phyloP scores from a whole-genome alignment of 2,329 filamentous ascomycete species.

The Aspergillus fructus region DNA sequence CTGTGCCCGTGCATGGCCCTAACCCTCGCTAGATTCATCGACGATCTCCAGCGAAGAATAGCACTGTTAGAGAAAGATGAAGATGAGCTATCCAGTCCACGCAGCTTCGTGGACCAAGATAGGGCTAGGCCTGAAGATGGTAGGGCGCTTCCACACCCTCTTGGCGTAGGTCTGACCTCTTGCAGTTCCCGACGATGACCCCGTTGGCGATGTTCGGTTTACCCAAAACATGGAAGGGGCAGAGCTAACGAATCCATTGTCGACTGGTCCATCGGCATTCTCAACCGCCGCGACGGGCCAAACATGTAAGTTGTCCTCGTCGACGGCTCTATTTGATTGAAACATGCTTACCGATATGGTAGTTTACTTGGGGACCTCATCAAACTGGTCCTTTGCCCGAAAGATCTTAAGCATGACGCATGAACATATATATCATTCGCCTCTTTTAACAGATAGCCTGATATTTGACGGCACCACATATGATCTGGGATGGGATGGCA shows the following conservation, averaged over 20 bases:
- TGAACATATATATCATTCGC: constrained; percentile 46
- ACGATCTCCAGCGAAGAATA: constrained; percentile 36
- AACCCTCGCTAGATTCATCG: constrained; percentile 30
- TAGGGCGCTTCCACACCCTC: not conserved
- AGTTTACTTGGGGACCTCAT: constrained; percentile 57
- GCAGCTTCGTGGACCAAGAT: constrained; percentile 18
- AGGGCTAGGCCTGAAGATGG: constrained; percentile 19
- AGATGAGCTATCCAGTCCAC: constrained; percentile 16
- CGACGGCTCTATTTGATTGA: not conserved
- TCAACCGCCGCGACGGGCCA: constrained; percentile 42
- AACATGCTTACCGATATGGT: not conserved
- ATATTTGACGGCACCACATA: constrained; percentile 55
- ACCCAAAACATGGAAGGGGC: constrained; percentile 28
- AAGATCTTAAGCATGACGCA: constrained; percentile 52
- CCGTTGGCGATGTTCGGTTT: constrained; percentile 10
- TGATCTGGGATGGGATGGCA: constrained; percentile 52
- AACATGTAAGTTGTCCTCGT: constrained; percentile 38
- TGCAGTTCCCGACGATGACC: constrained; percentile 15
- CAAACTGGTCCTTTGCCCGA: constrained; percentile 57
- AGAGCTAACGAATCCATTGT: constrained; percentile 45
- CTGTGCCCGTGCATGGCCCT: not conserved
- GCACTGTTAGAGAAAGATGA: constrained; percentile 21
- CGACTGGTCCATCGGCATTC: constrained; percentile 42
- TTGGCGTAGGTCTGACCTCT: constrained; percentile 1
- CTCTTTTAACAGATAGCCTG: constrained; percentile 45